Percentiles rank a stretch among this genome's conserved stretches.
Conservation (phyloP, 441 rosid genomes). For the Francoa sonchifolia region DNA sequence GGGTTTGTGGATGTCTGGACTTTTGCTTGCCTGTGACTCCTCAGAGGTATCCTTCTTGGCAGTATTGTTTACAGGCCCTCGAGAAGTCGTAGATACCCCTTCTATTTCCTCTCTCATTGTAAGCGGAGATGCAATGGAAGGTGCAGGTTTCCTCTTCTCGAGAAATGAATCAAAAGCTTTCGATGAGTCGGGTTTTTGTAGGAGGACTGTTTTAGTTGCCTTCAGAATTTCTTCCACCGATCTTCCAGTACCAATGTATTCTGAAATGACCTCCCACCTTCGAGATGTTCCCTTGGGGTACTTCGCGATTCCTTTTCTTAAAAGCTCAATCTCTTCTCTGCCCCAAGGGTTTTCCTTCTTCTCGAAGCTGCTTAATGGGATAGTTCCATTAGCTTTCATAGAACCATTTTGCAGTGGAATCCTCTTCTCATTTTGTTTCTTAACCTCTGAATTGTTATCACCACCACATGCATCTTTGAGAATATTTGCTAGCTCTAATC, state of each 20-base stretch:
- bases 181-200: conserved; percentile 82
- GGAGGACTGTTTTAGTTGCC: conserved; percentile 93
- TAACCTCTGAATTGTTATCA: conserved; percentile 22
- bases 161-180: conserved; percentile 95
- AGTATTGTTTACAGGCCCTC: conserved; percentile 18
- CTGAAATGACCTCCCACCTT: conserved; percentile 96
- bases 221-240: conserved; percentile 86
- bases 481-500: conserved; percentile 39
- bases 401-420: conserved; percentile 44
- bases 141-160: conserved; percentile 83
- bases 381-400: conserved; percentile 30
- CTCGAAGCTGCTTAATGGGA: conserved; percentile 22
- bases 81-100: conserved; percentile 19
- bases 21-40: conserved; percentile 26
- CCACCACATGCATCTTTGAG: conserved; percentile 38
- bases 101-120: conserved; percentile 67
- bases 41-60: conserved; percentile 21
- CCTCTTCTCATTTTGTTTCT: conserved; percentile 31
- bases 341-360: conserved; percentile 82
- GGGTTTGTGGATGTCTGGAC: conserved; percentile 23
- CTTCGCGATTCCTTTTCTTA: conserved; percentile 81
- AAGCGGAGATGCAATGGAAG: conserved; percentile 69
- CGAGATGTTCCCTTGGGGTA: conserved; percentile 89
- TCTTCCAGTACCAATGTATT: conserved; percentile 80
- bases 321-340: conserved; percentile 80